Evolutionary conservation across 208 protist genomes (phyloP).

Genomic region (Leishmania lainsoni): DNA sequence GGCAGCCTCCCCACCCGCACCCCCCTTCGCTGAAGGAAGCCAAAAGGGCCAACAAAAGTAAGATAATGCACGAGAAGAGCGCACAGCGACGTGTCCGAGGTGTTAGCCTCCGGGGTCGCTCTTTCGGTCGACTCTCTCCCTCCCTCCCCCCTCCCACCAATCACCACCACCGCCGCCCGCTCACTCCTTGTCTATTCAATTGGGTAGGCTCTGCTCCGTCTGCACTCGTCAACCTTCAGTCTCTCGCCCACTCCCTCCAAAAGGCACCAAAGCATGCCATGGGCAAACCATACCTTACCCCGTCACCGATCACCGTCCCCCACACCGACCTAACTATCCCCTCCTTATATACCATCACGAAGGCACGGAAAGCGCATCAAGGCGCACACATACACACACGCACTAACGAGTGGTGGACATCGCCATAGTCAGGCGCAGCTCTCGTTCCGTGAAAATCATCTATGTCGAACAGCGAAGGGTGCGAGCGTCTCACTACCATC

Average conservation of each 20-base stretch:
- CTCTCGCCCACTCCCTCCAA: background rate
- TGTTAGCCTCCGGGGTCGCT: background rate
- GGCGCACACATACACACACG: background rate
- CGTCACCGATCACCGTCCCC: background rate
- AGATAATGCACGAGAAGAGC: background rate
- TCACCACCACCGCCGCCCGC: background rate
- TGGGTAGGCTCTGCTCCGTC: background rate
- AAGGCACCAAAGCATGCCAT: background rate
- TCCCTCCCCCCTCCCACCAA: background rate
- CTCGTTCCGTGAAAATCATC: background rate
- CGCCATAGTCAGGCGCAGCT: background rate
- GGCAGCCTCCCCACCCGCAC: too few relatives aligned
- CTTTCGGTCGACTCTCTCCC: background rate
- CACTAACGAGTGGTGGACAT: background rate
- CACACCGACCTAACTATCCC: background rate
- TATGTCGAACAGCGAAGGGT: slow-evolving; percentile 2
- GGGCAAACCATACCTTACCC: background rate
- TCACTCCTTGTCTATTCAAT: background rate
- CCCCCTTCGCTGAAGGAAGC: too few relatives aligned
- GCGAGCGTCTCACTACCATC: slow-evolving; percentile 41
- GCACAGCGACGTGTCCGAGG: background rate
- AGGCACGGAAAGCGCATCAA: background rate
- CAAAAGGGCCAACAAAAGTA: too few relatives aligned
- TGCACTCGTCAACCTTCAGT: background rate
- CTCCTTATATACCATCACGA: background rate